Conservation (phyloP, 1,284 basidiomycete genomes). For the Austropuccinia psidii region DNA sequence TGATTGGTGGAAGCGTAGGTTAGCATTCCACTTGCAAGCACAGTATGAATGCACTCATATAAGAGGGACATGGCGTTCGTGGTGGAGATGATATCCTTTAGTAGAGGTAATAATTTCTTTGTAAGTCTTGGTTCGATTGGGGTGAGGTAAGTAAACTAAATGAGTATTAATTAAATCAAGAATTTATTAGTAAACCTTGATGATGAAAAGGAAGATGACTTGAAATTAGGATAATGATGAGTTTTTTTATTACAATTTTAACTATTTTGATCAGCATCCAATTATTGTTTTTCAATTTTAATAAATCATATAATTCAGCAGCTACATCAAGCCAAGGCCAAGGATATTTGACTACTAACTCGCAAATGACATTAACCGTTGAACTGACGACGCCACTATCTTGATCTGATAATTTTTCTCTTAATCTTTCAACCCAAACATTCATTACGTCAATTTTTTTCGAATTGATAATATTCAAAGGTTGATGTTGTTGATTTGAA, state of each 20-base stretch:
- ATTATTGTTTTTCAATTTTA: conserved; percentile 91
- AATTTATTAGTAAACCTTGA: conserved; percentile 1
- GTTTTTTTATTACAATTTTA: conserved; percentile 69
- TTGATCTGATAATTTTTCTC: conserved; percentile 76
- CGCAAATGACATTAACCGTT: conserved; percentile 87
- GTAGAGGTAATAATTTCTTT: conserved; percentile 83
- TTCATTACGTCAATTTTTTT: conserved; percentile 15
- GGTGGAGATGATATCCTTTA: conserved; percentile 88
- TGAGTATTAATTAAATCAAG: background rate
- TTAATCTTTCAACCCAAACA: conserved; percentile 52
- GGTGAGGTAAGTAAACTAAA: conserved; percentile 77
- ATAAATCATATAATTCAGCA: conserved; percentile 85
- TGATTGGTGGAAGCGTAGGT: conserved; percentile 12
- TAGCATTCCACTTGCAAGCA: conserved; percentile 94
- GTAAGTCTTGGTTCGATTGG: conserved; percentile 88
- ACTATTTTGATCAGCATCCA: conserved; percentile 99
- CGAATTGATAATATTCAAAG: too few species aligned
- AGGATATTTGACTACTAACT: conserved; percentile 70
- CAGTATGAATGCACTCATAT: conserved; percentile 97
- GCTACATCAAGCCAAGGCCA: conserved; percentile 55
- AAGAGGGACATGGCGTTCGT: conserved; percentile 91
- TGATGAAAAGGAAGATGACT: conserved; percentile 19
- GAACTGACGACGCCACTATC: conserved; percentile 83
- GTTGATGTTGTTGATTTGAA: conserved; percentile 51
- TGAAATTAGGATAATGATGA: background rate